Conservation (phyloP, 2,329 filamentous ascomycete genomes). For the Phoma herbarum region DNA sequence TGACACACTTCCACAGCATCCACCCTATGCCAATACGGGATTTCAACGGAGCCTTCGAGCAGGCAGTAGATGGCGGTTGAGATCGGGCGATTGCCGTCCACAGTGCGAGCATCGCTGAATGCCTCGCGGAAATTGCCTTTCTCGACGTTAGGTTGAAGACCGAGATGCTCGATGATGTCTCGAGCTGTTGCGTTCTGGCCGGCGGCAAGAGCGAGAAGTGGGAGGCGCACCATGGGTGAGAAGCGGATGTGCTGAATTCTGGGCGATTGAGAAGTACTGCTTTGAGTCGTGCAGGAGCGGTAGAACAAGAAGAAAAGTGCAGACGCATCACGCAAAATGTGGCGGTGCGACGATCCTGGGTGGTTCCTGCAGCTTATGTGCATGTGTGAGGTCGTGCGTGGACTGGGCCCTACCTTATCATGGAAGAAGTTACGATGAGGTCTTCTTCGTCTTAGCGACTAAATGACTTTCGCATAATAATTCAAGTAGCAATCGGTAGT, state of each 20-base stretch:
- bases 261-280: neutral
- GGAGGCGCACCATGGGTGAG: neutral
- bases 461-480: neutral
- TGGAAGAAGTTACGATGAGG: too few species aligned
- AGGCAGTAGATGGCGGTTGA: constrained; percentile 64
- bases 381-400: neutral
- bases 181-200: neutral
- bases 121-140: constrained; percentile 4
- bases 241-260: neutral
- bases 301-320: neutral
- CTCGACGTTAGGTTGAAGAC: constrained; percentile 2
- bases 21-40: constrained; percentile 60
- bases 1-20: constrained; percentile 54
- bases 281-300: neutral
- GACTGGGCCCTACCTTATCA: too few species aligned
- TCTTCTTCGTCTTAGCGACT: too few species aligned
- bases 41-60: constrained; percentile 52
- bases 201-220: neutral
- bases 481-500: neutral
- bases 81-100: constrained; percentile 45
- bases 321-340: neutral
- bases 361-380: constrained; percentile 3
- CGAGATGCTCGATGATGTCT: neutral
- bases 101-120: neutral
- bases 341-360: neutral